phyloP scores from a whole-genome alignment of 306 rosid genomes.

The Fragaria nilgerrensis region DNA sequence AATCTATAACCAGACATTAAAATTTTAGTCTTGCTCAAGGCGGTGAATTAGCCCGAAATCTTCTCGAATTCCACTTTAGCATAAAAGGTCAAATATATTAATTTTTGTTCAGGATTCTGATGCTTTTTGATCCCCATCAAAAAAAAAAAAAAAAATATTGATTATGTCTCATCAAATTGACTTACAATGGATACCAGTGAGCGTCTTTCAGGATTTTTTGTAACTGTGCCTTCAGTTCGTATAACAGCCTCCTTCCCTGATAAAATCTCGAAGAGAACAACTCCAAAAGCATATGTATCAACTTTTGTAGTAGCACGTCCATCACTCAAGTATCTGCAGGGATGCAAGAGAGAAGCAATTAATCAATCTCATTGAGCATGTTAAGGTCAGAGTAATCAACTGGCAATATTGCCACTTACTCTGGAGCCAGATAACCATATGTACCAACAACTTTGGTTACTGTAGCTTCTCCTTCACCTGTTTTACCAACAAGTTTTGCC shows the following conservation, averaged over 20 bases:
- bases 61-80: neutral
- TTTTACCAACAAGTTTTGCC: constrained; percentile 84
- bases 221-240: constrained; percentile 58
- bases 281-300: constrained; percentile 94
- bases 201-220: constrained; percentile 83
- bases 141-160: neutral
- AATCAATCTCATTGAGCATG: constrained; percentile 12
- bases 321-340: constrained; percentile 77
- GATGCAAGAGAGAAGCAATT: neutral
- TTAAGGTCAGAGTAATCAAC: neutral
- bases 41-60: neutral
- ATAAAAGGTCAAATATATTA: neutral
- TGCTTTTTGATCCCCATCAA: neutral
- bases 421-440: constrained; percentile 96
- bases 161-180: constrained; percentile 6
- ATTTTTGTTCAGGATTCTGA: neutral
- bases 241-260: constrained; percentile 88
- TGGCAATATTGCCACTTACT: constrained; percentile 47
- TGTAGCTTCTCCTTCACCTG: constrained; percentile 73
- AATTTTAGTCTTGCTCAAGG: neutral
- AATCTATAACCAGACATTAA: neutral
- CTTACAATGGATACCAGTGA: constrained; percentile 91
- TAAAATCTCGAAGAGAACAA: constrained; percentile 86
- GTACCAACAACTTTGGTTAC: constrained; percentile 96
- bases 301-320: constrained; percentile 91